Base-by-base conservation (phyloP, 2,329 filamentous ascomycete species). In the Colletotrichum sublineola region DNA sequence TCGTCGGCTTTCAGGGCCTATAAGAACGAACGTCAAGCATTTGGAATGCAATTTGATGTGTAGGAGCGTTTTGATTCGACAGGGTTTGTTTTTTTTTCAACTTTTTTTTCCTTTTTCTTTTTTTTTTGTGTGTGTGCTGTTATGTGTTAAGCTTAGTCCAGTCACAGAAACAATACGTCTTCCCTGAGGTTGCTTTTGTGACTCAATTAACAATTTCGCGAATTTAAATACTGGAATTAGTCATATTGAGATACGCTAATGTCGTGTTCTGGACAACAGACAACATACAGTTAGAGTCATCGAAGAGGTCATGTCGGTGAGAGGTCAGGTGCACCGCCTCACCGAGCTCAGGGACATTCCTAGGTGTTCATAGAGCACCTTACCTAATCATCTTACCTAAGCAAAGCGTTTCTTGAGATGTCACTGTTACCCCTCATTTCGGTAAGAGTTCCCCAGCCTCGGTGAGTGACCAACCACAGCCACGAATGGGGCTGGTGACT, bases 351-450 rank as follows among this genome's bases (percentile, higher is more conserved):
- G 53, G 67, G 67, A 52, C 36, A 56, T 18, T 5, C 1, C 44
- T 20, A 48, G 20, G 42, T 57, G 33, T n/a, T 8, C 20, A n/a
- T 44, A 11, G 20, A 6, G 15, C 6, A 2, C 5, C 18, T 46
- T 46, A 36, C 33, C 33, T 36, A 36, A 36, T 3, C 33, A 8
- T 9, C 38, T 40, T 40, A 48, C n/a, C 9, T 48, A 24, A 48
- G 20, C 15, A 36, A 8, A 9, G 31, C 42, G 18, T 60, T 66
- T 46, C 60, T 69, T 60, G 53, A 53, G 11, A 46, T 38, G 46
- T 60, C 58, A 69, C 66, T 46, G 15, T 0, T 40, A 64, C 69
- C 70, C 69, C 70, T 72, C 70, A 29, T 2, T 20, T 24, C 60
- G 60, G 70, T 70, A 20, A 61, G 14, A n/a, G 1, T 1, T n/a